Percentiles rank a stretch among this genome's conserved stretches.
Evolutionary conservation across 306 rosid genomes (phyloP).

Genomic region (Cyamopsis tetragonoloba): DNA sequence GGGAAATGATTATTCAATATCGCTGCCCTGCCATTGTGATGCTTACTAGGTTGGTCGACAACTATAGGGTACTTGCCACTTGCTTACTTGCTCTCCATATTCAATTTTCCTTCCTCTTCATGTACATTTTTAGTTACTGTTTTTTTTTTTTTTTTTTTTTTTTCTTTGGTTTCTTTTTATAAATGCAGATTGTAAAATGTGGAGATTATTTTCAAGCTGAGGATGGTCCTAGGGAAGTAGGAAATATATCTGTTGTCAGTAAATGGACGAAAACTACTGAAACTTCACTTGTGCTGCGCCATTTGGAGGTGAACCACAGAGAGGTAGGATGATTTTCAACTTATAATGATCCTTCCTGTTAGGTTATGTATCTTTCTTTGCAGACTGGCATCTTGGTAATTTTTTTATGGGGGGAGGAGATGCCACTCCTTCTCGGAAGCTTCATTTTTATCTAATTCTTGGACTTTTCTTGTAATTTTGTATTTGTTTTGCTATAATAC

Average conservation of each 20-base stretch:
- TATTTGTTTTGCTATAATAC: not conserved
- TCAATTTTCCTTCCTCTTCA: not conserved
- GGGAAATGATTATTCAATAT: constrained; percentile 86
- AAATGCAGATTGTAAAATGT: constrained; percentile 75
- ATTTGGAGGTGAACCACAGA: constrained; percentile 60
- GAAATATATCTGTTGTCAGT: constrained; percentile 57
- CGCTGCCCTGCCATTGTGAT: constrained; percentile 84
- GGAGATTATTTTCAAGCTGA: constrained; percentile 93
- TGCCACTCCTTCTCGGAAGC: not conserved
- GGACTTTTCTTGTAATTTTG: not conserved
- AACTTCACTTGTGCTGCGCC: constrained; percentile 62
- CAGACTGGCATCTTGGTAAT: not conserved
- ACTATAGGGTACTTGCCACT: constrained; percentile 51
- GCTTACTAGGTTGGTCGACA: constrained; percentile 84
- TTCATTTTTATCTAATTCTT: not conserved
- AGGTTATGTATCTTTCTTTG: constrained; percentile 16
- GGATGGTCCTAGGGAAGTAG: constrained; percentile 83
- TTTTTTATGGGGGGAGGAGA: not conserved
- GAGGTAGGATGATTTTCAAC: constrained; percentile 51
- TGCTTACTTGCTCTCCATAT: constrained; percentile 11
- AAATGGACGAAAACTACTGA: constrained; percentile 66
- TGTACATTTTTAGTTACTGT: not conserved
- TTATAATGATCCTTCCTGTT: not conserved
- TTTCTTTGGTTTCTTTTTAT: too few relatives aligned
- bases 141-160: not conserved